Conservation (phyloP, 495 filamentous ascomycete genomes). For the Aspergillus homomorphus region DNA sequence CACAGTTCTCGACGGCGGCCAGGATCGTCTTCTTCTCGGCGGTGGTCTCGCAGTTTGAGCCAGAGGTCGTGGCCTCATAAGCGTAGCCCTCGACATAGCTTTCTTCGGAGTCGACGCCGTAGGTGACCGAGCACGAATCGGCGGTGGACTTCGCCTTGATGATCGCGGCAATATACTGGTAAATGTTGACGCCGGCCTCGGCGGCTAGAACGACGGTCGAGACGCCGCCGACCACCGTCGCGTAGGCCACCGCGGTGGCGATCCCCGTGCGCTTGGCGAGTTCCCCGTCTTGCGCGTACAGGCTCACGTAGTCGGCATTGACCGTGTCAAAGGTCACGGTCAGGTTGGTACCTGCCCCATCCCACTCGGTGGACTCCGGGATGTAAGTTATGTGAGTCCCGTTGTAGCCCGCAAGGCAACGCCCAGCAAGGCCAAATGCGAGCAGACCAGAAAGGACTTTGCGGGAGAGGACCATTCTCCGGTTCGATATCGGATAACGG, state of each 20-base stretch:
- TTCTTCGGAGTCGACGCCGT: background rate
- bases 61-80: background rate
- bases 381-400: background rate
- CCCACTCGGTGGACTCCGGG: background rate
- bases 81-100: background rate
- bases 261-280: background rate
- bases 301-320: background rate
- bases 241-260: background rate
- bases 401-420: background rate
- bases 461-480: background rate
- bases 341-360: background rate
- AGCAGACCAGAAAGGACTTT: background rate
- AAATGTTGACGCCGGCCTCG: background rate
- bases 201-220: background rate
- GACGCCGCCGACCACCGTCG: background rate
- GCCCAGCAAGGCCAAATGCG: background rate
- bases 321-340: background rate
- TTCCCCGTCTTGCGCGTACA: background rate
- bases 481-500: background rate
- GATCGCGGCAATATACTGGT: background rate
- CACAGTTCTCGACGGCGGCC: background rate
- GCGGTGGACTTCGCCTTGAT: background rate
- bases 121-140: background rate
- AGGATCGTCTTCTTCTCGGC: background rate
- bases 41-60: background rate